Evolutionary conservation across 306 rosid species (phyloP).

Genomic region (Argentina anserina): DNA sequence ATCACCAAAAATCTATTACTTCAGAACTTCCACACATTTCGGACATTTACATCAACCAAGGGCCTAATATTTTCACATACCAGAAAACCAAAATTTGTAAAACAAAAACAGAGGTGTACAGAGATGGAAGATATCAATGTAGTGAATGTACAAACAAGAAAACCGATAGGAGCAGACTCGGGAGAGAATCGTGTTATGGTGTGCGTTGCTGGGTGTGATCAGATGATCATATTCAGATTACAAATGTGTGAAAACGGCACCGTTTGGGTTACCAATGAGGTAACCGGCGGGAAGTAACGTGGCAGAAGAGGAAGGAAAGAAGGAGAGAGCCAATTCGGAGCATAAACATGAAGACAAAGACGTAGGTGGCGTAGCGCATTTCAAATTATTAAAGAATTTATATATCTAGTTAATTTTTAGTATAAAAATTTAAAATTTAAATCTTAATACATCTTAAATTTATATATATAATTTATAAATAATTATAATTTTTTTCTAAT

Average conservation of each 20-base stretch:
- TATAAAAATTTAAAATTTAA: no score
- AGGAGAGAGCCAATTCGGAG: background rate
- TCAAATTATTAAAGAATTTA: no score
- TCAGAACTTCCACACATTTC: background rate
- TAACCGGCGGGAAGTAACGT: conserved; percentile 25
- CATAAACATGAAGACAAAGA: background rate
- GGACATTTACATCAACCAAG: background rate
- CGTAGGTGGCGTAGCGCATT: no score
- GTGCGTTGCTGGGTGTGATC: background rate
- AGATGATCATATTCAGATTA: no score
- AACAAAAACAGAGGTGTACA: background rate
- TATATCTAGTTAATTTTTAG: no score
- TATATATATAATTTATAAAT: no score
- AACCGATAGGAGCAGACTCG: no score
- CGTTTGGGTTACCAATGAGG: conserved; percentile 3
- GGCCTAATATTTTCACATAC: background rate
- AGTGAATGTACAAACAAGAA: background rate
- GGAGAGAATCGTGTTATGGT: background rate
- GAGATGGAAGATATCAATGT: background rate
- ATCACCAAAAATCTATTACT: background rate
- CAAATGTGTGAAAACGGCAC: background rate
- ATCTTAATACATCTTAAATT: no score
- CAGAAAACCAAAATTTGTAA: background rate
- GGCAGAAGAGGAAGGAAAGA: background rate
- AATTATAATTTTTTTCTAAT: no score